phyloP scores from a whole-genome alignment of 805 yeast genomes.

The Dipodascus geniculatus region DNA sequence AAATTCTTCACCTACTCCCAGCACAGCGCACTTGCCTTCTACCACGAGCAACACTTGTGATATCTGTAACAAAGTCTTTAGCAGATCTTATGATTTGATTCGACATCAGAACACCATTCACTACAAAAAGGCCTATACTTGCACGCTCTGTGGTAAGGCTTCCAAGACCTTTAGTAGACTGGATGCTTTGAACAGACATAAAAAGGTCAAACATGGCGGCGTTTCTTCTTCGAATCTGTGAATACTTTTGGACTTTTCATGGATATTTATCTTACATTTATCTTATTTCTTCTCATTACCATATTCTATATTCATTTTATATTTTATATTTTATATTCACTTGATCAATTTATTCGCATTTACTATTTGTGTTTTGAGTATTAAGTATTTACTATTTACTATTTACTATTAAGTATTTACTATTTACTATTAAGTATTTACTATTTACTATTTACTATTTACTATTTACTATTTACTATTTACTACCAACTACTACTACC shows the following conservation, averaged over 20 bases:
- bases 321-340: no score
- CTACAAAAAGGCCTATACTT: conserved; percentile 73
- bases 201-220: conserved; percentile 68
- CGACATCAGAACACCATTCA: conserved; percentile 96
- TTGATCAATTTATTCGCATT: no score
- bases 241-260: not conserved
- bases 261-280: not conserved
- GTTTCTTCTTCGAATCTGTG: conserved; percentile 1
- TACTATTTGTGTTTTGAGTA: no score
- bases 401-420: no score
- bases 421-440: no score
- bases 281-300: no score
- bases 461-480: no score
- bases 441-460: no score
- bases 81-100: conserved; percentile 91
- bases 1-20: not conserved
- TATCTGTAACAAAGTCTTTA: conserved; percentile 67
- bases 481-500: no score
- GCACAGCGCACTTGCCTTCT: not conserved
- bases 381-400: no score
- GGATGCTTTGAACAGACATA: conserved; percentile 90
- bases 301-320: no score
- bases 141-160: conserved; percentile 73
- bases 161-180: conserved; percentile 82
- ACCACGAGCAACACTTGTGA: conserved; percentile 40